Conservation (phyloP, 2,329 filamentous ascomycete genomes). For the Alternaria postmessia region DNA sequence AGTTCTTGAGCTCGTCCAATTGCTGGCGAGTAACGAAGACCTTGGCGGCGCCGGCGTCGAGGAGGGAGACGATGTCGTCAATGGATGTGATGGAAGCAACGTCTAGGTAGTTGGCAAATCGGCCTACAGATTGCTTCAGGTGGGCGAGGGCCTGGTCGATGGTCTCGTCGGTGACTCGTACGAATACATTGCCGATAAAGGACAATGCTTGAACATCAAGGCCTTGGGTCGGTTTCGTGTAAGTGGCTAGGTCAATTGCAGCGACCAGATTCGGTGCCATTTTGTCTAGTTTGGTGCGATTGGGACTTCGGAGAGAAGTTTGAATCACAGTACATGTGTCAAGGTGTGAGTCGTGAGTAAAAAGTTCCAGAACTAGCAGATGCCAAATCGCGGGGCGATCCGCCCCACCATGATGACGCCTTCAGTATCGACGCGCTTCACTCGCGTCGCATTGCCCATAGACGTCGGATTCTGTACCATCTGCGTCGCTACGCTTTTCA, state of each 20-base stretch:
- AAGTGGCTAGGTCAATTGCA: conserved; percentile 57
- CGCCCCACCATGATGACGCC: conserved; percentile 19
- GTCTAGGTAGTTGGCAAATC: conserved; percentile 75
- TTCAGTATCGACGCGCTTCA: conserved; percentile 1
- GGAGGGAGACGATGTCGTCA: conserved; percentile 79
- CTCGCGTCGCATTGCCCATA: background rate
- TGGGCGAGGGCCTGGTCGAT: conserved; percentile 60
- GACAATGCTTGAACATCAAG: conserved; percentile 62
- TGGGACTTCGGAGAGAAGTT: background rate
- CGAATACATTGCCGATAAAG: conserved; percentile 66
- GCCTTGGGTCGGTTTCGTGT: conserved; percentile 57
- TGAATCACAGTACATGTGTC: background rate
- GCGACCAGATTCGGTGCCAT: conserved; percentile 59
- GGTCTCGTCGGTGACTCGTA: conserved; percentile 59
- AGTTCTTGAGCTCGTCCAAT: conserved; percentile 63
- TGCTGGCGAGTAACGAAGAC: conserved; percentile 81
- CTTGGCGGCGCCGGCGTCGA: conserved; percentile 85
- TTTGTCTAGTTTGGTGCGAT: conserved; percentile 18
- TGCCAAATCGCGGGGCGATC: conserved; percentile 22
- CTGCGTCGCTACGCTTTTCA: background rate
- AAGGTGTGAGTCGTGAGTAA: conserved; percentile 15
- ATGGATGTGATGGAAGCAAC: conserved; percentile 72
- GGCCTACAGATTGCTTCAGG: conserved; percentile 64
- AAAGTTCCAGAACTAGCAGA: conserved; percentile 19
- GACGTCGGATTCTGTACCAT: background rate